phyloP scores from a whole-genome alignment of 176 grass and related monocot genomes.

The Cenchrus fungigraminus region DNA sequence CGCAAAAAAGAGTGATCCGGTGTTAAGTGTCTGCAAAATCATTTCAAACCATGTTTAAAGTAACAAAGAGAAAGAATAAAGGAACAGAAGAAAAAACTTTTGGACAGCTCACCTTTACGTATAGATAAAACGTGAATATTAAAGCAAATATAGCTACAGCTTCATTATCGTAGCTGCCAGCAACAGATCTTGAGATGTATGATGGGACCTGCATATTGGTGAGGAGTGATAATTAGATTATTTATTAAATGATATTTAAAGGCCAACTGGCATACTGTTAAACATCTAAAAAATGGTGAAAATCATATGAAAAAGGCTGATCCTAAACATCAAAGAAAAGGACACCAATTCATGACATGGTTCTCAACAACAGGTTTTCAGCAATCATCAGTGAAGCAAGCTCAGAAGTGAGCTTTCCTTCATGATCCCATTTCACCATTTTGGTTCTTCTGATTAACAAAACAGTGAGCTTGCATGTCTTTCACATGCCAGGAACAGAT shows the following conservation, averaged over 20 bases:
- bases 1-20: conserved; percentile 97
- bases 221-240: not conserved
- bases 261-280: not conserved
- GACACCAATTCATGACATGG: not conserved
- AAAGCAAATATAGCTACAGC: conserved; percentile 99
- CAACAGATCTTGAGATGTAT: conserved; percentile 98
- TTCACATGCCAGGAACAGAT: not conserved
- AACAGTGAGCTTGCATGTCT: not conserved
- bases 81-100: conserved; percentile 6
- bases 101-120: conserved; percentile 75
- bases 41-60: conserved; percentile 35
- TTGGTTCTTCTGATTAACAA: not conserved
- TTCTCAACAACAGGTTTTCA: not conserved
- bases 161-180: conserved; percentile 99
- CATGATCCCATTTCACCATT: not conserved
- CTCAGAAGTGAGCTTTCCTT: not conserved
- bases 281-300: not conserved
- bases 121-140: conserved; percentile 98
- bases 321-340: not conserved
- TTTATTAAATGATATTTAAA: conserved; percentile 5
- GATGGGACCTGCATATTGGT: conserved; percentile 75
- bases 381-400: not conserved
- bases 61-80: not conserved
- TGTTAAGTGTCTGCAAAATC: conserved; percentile 87
- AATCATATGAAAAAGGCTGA: not conserved